phyloP scores from a whole-genome alignment of 164 flowering plant genomes.

The Vitis cinerea region DNA sequence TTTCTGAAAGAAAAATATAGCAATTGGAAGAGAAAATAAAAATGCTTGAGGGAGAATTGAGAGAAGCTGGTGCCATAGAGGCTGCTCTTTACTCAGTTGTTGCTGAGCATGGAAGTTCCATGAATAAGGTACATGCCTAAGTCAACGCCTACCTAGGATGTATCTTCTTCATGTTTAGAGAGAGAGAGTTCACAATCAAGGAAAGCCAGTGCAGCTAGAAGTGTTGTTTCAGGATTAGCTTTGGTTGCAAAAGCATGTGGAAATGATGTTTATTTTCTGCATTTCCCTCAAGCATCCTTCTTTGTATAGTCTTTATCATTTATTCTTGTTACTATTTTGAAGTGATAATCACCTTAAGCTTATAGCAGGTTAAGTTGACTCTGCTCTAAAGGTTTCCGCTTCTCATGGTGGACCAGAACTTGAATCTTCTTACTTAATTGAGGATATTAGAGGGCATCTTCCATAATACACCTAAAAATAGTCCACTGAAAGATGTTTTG shows the following conservation, averaged over 20 bases:
- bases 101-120: slow-evolving; percentile 78
- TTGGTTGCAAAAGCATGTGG: slow-evolving; percentile 96
- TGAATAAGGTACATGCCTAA: slow-evolving; percentile 85
- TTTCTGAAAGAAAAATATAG: slow-evolving; percentile 39
- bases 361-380: too few relatives aligned
- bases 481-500: too few relatives aligned
- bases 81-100: slow-evolving; percentile 56
- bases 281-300: not conserved
- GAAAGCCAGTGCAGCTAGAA: slow-evolving; percentile 73
- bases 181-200: slow-evolving; percentile 38
- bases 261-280: slow-evolving; percentile 56
- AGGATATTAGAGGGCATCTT: too few relatives aligned
- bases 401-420: too few relatives aligned
- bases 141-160: slow-evolving; percentile 84
- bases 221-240: slow-evolving; percentile 77
- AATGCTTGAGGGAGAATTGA: slow-evolving; percentile 72
- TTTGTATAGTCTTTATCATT: too few relatives aligned
- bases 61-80: slow-evolving; percentile 91
- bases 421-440: too few relatives aligned
- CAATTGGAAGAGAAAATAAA: slow-evolving; percentile 59
- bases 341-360: too few relatives aligned
- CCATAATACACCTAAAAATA: too few relatives aligned
- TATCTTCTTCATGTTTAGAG: slow-evolving; percentile 71
- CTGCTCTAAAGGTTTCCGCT: too few relatives aligned
- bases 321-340: too few relatives aligned